These are phyloP conservation scores for Blastobotrys parvus DNA, from an alignment of 805 yeast species.

Conservation along the genomic window DNA sequence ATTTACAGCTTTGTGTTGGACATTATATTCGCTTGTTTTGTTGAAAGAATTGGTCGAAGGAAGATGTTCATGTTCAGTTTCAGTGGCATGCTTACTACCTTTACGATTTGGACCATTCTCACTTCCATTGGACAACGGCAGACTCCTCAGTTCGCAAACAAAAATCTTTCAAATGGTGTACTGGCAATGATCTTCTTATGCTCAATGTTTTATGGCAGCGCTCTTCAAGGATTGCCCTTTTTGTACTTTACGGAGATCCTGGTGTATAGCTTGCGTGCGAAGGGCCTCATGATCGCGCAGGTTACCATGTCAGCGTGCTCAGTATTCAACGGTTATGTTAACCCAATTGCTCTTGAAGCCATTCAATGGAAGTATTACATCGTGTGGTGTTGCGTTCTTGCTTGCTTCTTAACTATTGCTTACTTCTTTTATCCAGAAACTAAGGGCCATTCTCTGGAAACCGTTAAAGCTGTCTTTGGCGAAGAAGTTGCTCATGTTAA, in stretches of 20 bases:
- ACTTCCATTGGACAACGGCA: constrained; percentile 40
- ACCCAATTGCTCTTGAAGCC: constrained; percentile 35
- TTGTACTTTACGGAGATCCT: constrained; percentile 20
- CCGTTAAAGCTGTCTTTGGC: constrained; percentile 34
- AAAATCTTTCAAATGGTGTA: constrained; percentile 37
- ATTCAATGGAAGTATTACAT: constrained; percentile 39
- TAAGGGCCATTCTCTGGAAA: constrained; percentile 36
- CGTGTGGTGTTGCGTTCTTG: constrained; percentile 23
- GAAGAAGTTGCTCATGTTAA: no score
- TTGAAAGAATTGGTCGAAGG: constrained; percentile 9
- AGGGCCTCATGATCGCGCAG: constrained; percentile 31
- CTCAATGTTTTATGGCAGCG: constrained; percentile 10
- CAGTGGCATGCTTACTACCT: constrained; percentile 9
- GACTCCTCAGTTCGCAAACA: constrained; percentile 33
- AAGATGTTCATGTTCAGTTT: constrained; percentile 13
- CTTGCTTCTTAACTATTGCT: constrained; percentile 27
- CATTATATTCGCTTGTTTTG: constrained; percentile 4
- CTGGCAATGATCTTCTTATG: constrained; percentile 42
- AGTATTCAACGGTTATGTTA: constrained; percentile 29
- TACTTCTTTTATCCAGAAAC: constrained; percentile 36
- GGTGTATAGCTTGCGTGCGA: constrained; percentile 31
- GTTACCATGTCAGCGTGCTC: constrained; percentile 15
- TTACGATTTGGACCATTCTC: constrained; percentile 35
- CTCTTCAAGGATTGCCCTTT: no score
- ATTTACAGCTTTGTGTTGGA: constrained; percentile 2